Percentiles rank a stretch among this genome's conserved stretches.
Conservation (phyloP, 306 rosid genomes). For the Citrullus mucosospermus region DNA sequence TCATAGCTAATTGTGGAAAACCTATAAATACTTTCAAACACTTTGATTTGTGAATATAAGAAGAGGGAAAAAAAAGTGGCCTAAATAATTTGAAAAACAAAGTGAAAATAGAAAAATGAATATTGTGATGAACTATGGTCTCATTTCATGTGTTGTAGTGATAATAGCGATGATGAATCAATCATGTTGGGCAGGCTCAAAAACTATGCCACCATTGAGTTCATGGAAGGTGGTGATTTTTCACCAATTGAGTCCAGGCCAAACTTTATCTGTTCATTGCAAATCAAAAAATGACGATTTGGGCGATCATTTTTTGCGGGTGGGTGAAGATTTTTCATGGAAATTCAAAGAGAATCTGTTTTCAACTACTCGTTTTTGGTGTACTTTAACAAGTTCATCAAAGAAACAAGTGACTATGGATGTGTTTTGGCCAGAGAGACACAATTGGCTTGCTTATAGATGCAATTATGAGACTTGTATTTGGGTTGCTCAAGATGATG, state of each 20-base stretch:
- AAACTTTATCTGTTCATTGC: not conserved
- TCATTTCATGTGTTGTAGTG: not conserved
- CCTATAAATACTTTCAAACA: no score
- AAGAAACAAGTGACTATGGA: not conserved
- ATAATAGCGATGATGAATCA: not conserved
- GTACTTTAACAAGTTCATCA: not conserved
- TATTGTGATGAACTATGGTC: not conserved
- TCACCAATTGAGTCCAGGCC: not conserved
- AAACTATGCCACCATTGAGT: not conserved
- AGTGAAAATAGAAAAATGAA: not conserved
- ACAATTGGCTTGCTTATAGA: not conserved
- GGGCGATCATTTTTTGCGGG: not conserved
- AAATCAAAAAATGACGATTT: not conserved
- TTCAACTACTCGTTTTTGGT: not conserved
- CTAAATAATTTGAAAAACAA: no score
- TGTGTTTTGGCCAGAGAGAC: not conserved
- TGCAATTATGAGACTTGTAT: not conserved
- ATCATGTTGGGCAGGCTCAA: not conserved
- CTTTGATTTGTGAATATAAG: no score
- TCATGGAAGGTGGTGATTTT: not conserved
- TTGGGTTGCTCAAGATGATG: not conserved
- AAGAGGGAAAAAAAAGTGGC: no score
- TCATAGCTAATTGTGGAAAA: no score
- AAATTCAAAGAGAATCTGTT: not conserved
- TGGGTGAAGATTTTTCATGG: not conserved